A percentile compares a stretch with the other conserved stretches of the same genome.
phyloP scores from a whole-genome alignment of 345 rosid genomes.

The Moricandia arvensis region DNA sequence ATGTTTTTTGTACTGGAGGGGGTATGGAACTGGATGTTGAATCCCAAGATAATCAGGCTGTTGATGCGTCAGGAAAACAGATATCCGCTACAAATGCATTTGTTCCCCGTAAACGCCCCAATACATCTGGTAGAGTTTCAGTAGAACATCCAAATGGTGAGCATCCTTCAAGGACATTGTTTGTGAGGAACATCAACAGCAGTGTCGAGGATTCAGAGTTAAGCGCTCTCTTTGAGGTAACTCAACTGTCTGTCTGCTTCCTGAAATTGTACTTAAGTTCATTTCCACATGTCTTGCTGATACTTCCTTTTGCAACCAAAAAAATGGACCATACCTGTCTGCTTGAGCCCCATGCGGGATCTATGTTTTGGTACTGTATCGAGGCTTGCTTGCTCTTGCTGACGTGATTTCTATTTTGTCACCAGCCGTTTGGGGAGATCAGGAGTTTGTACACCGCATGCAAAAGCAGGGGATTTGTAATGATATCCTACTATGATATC shows the following conservation, averaged over 20 bases:
- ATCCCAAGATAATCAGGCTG: slow-evolving; percentile 49
- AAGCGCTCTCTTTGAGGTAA: slow-evolving; percentile 85
- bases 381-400: slow-evolving; percentile 2
- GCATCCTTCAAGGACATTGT: slow-evolving; percentile 93
- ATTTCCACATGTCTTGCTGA: too few relatives aligned
- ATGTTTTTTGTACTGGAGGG: slow-evolving; percentile 80
- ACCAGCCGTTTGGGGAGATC: slow-evolving; percentile 89
- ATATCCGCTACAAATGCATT: slow-evolving; percentile 53
- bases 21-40: slow-evolving; percentile 86
- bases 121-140: slow-evolving; percentile 65
- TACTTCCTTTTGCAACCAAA: too few relatives aligned
- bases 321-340: too few relatives aligned
- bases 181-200: slow-evolving; percentile 93
- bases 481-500: slow-evolving; percentile 93
- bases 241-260: slow-evolving; percentile 6
- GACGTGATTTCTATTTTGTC: slow-evolving; percentile 24
- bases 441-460: slow-evolving; percentile 90
- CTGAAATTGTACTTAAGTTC: too few relatives aligned
- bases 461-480: slow-evolving; percentile 95
- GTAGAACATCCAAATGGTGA: slow-evolving; percentile 97
- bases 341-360: not conserved
- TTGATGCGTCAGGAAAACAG: slow-evolving; percentile 49
- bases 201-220: slow-evolving; percentile 88
- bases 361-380: too few relatives aligned
- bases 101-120: slow-evolving; percentile 43